Conservation (phyloP, 129 eudicot species). For the Scalesia atractyloides region DNA sequence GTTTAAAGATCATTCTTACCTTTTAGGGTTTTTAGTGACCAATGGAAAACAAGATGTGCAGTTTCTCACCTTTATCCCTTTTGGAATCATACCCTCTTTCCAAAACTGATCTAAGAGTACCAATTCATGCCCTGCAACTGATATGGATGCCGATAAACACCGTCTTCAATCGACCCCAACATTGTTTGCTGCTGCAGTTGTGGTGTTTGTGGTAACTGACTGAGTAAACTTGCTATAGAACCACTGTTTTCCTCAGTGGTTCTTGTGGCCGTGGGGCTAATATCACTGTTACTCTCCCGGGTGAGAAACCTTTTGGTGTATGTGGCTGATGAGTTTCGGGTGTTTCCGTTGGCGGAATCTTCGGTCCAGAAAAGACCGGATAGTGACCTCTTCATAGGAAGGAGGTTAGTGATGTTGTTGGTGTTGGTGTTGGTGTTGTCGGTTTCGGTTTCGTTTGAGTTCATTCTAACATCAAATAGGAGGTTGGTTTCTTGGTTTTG, state of each 20-base stretch:
- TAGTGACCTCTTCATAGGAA: constrained; percentile 44
- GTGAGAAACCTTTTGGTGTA: constrained; percentile 52
- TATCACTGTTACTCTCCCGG: constrained; percentile 32
- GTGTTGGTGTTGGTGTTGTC: constrained; percentile 18
- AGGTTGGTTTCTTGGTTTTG: constrained; percentile 49
- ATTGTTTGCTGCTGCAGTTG: constrained; percentile 66
- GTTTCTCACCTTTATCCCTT: background rate
- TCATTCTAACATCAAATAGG: constrained; percentile 44
- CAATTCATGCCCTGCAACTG: constrained; percentile 67
- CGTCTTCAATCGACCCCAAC: constrained; percentile 67
- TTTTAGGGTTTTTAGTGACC: constrained; percentile 40
- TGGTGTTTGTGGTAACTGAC: constrained; percentile 60
- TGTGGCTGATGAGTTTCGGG: constrained; percentile 26
- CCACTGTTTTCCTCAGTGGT: constrained; percentile 42
- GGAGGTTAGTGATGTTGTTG: constrained; percentile 27
- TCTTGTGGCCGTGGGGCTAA: constrained; percentile 30
- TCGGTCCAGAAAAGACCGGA: constrained; percentile 59
- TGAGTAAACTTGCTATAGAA: constrained; percentile 54
- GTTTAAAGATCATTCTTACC: constrained; percentile 42
- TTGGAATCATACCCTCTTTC: constrained; percentile 19
- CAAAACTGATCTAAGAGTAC: constrained; percentile 52
- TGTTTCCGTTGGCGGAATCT: constrained; percentile 29
- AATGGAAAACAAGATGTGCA: constrained; percentile 2
- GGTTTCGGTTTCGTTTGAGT: constrained; percentile 31
- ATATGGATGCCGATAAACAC: constrained; percentile 62